A percentile compares a stretch with the other conserved stretches of the same genome.
These are phyloP conservation scores for Steccherinum ochraceum DNA, from an alignment of 768 basidiomycete genomes.

Conservation along the genomic window DNA sequence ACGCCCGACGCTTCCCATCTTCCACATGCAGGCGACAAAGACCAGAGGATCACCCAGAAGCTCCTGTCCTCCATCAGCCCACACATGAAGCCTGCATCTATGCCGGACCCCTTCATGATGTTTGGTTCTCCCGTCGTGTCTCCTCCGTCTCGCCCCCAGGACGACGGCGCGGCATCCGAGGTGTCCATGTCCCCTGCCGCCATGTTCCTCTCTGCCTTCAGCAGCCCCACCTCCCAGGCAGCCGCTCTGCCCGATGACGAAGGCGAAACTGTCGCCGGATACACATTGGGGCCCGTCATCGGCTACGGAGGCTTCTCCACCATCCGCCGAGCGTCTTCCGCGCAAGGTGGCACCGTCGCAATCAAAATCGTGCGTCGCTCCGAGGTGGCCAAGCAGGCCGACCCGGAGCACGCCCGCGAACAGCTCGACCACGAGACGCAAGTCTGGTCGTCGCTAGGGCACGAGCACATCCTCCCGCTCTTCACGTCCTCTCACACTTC, in stretches of 20 bases:
- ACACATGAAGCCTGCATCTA: conserved; percentile 3
- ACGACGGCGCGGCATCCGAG: conserved; percentile 7
- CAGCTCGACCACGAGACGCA: conserved; percentile 64
- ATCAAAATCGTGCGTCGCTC: conserved; percentile 75
- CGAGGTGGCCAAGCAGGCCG: conserved; percentile 45
- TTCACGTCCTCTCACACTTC: conserved; percentile 55
- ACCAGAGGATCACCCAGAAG: conserved; percentile 6
- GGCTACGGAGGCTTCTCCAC: conserved; percentile 80
- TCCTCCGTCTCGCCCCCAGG: conserved; percentile 7
- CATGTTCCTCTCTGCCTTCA: conserved; percentile 65
- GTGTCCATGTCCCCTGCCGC: conserved; percentile 58
- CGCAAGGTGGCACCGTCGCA: conserved; percentile 61
- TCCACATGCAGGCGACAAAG: conserved; percentile 1
- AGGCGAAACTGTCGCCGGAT: conserved; percentile 62
- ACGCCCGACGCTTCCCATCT: neutral
- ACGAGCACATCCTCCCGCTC: conserved; percentile 84
- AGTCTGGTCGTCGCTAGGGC: conserved; percentile 71
- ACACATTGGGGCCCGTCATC: conserved; percentile 68
- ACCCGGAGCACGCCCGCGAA: conserved; percentile 42
- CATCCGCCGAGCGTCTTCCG: conserved; percentile 62
- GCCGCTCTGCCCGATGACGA: conserved; percentile 52
- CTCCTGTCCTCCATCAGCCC: neutral
- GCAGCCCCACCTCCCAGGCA: conserved; percentile 28
- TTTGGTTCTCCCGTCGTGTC: conserved; percentile 3
- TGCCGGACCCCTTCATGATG: conserved; percentile 8